Conservation (phyloP, 768 basidiomycete genomes). For the Russula virescens region DNA sequence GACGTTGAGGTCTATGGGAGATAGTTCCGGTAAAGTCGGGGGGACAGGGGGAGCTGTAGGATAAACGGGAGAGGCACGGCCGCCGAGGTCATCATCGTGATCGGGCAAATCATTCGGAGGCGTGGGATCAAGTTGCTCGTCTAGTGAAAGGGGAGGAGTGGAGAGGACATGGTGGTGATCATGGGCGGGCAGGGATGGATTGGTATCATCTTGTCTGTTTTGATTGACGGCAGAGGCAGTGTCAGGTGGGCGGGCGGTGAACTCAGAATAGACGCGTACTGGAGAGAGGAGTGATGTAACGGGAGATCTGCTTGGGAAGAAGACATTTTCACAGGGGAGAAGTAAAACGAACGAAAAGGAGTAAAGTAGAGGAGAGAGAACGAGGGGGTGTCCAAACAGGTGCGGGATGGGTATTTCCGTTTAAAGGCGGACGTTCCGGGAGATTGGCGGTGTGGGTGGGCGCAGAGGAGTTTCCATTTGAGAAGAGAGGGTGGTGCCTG, state of each 20-base stretch:
- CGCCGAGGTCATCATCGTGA: neutral
- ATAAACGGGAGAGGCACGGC: neutral
- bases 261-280: conserved; percentile 17
- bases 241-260: conserved; percentile 9
- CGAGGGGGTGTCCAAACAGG: neutral
- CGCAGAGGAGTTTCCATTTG: neutral
- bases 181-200: neutral
- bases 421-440: neutral
- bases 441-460: neutral
- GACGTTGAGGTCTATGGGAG: conserved; percentile 3
- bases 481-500: conserved; percentile 4
- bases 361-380: neutral
- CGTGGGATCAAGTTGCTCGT: neutral
- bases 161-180: no score
- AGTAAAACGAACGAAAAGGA: neutral
- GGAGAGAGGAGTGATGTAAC: conserved; percentile 6
- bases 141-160: neutral
- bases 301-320: conserved; percentile 13
- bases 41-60: neutral
- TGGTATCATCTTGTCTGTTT: neutral
- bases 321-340: conserved; percentile 2
- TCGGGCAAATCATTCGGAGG: conserved; percentile 3
- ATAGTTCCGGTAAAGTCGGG: conserved; percentile 17
- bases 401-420: neutral
- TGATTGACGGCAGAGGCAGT: conserved; percentile 1